phyloP scores from a whole-genome alignment of 2,329 filamentous ascomycete species.

The Epichloe typhina region DNA sequence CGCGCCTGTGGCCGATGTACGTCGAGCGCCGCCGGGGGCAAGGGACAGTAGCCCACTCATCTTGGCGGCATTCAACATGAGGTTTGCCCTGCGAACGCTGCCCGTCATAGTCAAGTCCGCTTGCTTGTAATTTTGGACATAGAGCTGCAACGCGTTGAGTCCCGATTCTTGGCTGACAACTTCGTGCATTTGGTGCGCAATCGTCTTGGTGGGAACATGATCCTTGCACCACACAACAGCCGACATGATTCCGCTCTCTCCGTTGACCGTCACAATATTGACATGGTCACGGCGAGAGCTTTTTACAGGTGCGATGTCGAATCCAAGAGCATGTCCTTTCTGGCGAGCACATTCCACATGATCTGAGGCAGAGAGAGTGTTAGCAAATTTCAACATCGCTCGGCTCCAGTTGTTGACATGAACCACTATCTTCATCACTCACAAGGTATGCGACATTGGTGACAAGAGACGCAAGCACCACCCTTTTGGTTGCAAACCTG shows the following conservation, averaged over 20 bases:
- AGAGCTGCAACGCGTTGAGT: conserved; percentile 74
- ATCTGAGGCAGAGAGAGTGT: conserved; percentile 7
- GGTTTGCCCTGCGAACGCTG: conserved; percentile 81
- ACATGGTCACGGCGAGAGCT: conserved; percentile 71
- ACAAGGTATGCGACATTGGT: conserved; percentile 51
- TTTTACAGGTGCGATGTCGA: conserved; percentile 77
- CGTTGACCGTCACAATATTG: conserved; percentile 66
- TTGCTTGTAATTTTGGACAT: conserved; percentile 83
- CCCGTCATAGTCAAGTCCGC: conserved; percentile 83
- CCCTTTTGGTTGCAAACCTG: conserved; percentile 64
- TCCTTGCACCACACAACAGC: conserved; percentile 86
- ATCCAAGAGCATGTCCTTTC: conserved; percentile 70
- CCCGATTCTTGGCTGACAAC: conserved; percentile 50
- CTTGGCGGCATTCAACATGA: conserved; percentile 54
- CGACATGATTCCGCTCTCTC: conserved; percentile 71
- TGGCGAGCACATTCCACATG: conserved; percentile 88
- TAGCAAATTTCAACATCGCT: background rate
- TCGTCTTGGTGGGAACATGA: conserved; percentile 59
- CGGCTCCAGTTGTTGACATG: background rate
- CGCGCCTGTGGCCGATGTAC: conserved; percentile 29
- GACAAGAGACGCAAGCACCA: conserved; percentile 75
- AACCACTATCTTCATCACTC: conserved; percentile 12
- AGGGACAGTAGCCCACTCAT: conserved; percentile 22
- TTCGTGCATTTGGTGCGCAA: conserved; percentile 70
- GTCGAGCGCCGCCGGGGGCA: conserved; percentile 27